These are phyloP conservation scores for Seiridium cupressi DNA, from an alignment of 2,329 filamentous ascomycete genomes.

Conservation along the genomic window DNA sequence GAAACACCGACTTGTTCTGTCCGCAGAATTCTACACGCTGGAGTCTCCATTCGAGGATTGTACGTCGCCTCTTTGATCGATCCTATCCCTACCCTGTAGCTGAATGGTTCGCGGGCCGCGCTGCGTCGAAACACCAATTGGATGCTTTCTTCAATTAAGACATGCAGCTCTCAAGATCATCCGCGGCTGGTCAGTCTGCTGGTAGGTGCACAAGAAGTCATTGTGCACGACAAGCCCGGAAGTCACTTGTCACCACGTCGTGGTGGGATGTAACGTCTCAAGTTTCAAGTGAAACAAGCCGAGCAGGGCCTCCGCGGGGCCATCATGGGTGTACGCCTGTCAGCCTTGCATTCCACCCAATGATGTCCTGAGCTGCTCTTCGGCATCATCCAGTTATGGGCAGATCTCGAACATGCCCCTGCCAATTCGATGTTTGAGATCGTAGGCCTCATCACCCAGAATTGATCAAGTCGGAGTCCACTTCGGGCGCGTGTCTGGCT, in stretches of 20 bases:
- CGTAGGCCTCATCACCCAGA: neutral
- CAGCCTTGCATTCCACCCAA: constrained; percentile 7
- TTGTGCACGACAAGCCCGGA: neutral
- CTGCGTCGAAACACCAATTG: no score
- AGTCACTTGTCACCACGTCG: neutral
- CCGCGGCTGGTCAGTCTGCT: neutral
- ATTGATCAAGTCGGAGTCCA: neutral
- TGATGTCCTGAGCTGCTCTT: neutral
- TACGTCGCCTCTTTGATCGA: no score
- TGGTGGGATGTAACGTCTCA: constrained; percentile 6
- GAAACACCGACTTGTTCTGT: no score
- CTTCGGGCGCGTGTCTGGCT: neutral
- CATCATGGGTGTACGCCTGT: neutral
- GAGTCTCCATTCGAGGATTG: no score
- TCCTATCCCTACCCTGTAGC: no score
- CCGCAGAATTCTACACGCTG: no score
- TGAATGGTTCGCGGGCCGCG: no score
- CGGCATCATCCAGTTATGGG: constrained; percentile 1
- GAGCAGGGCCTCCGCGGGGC: neutral
- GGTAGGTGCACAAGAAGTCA: neutral
- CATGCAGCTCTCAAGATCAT: no score
- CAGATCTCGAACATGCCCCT: constrained; percentile 10
- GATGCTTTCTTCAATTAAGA: no score
- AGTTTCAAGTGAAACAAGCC: constrained; percentile 8
- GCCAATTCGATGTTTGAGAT: constrained; percentile 7